Evolutionary conservation across 306 rosid genomes (phyloP).

Genomic region (Citrullus mucosospermus): DNA sequence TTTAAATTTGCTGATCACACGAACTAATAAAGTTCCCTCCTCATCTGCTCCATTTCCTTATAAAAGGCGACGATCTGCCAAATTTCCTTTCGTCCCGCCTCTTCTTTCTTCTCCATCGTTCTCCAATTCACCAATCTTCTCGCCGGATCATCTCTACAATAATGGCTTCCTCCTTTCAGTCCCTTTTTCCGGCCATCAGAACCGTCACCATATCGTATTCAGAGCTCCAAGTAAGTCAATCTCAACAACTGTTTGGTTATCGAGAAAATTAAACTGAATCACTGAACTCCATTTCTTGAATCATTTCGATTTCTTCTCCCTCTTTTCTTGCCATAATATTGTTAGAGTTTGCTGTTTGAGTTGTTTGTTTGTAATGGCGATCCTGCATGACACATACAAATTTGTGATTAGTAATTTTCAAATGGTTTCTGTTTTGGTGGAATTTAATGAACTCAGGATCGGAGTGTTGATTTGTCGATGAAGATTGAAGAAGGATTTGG

Average conservation of each 20-base stretch:
- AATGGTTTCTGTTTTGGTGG: constrained; percentile 1
- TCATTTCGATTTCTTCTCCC: neutral
- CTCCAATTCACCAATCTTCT: constrained; percentile 22
- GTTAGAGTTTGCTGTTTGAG: neutral
- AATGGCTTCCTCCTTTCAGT: constrained; percentile 29
- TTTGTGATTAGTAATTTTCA: neutral
- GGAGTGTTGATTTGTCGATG: constrained; percentile 45
- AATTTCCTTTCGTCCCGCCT: constrained; percentile 17
- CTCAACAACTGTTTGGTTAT: neutral
- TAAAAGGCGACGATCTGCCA: neutral
- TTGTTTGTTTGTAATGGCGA: neutral
- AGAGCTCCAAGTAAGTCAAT: constrained; percentile 39
- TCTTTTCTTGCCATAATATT: neutral
- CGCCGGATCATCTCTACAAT: constrained; percentile 14
- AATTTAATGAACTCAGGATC: constrained; percentile 39
- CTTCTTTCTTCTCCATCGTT: constrained; percentile 16
- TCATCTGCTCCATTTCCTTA: neutral
- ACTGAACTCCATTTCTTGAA: neutral
- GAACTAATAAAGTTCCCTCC: neutral
- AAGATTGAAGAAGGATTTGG: constrained; percentile 86
- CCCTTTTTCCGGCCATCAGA: constrained; percentile 33
- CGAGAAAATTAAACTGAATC: neutral
- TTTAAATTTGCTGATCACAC: neutral
- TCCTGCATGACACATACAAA: neutral
- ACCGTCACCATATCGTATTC: constrained; percentile 56